Base-by-base conservation (phyloP, 1,284 basidiomycete species). In the Leccinum angustisporum region DNA sequence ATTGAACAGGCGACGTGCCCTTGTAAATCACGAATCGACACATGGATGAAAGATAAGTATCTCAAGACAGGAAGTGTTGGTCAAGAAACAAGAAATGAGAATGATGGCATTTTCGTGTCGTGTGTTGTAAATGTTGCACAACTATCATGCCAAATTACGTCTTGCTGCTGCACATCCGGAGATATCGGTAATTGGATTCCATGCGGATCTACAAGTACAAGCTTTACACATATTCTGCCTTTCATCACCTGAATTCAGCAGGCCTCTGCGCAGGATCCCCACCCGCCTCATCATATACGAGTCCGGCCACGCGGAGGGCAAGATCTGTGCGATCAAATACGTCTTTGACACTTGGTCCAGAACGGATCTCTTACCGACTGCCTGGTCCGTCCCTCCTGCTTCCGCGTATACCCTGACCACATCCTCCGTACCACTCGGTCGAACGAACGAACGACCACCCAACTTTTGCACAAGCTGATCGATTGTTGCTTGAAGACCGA, bases 351-450 rank as follows among this genome's bases (percentile, higher is more conserved):
- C 2, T 60, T 31, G 51, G 10, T 27, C 18, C 18, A 59, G 40
- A 38, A 5, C 59, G 51, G 16, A 27, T 21, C 79, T 58, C 88
- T 74, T 66, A 95, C 95, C 91, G 72, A 97, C 94, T 16, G 92
- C 91, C 66, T 92, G 88, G 14, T 84, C 77, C 60, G 84, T 84
- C 50, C 87, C 81, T 46, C 81, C 82, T 2, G 97, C 95, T 77
- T 99, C 97, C 1, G 97, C 97, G 73, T 99, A 99, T 8, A 99
- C 96, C 64, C 97, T 85, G 11, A 99, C 97, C 52, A 97, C 97
- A 73, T 99, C 96, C 75, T 99, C 97, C 18, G 97, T 99, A 11
- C 97, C 97, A 76, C 95, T 97, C 1, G 97, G 97, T 62, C 97
- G 79, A 13, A 99, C 97, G 75, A 99, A 99, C 30, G 91, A 86